phyloP scores from a whole-genome alignment of 1,284 basidiomycete species.

The Ustilago vetiveriae region DNA sequence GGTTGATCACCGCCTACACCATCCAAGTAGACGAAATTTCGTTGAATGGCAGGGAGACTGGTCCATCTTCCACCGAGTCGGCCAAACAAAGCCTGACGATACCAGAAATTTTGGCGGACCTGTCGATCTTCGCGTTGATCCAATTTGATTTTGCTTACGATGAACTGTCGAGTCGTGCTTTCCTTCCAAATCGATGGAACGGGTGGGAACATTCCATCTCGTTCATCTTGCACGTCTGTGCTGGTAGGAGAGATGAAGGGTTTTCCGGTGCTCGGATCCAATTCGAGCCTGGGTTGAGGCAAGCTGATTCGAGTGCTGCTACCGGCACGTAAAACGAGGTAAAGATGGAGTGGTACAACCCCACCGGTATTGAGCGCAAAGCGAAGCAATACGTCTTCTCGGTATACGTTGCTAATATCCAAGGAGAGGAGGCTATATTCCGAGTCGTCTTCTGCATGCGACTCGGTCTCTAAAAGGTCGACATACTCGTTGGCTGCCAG shows the following conservation, averaged over 20 bases:
- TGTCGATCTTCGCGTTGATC: constrained; percentile 73
- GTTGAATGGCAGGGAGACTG: constrained; percentile 62
- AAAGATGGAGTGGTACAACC: constrained; percentile 18
- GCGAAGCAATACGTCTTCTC: constrained; percentile 82
- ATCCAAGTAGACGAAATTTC: not conserved
- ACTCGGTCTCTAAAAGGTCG: not conserved
- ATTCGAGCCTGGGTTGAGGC: constrained; percentile 69
- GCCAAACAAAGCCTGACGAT: constrained; percentile 82
- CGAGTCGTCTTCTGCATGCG: constrained; percentile 13
- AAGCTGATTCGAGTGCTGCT: constrained; percentile 54
- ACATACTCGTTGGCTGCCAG: not conserved
- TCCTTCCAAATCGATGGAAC: constrained; percentile 77
- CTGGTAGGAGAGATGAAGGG: constrained; percentile 4
- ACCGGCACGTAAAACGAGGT: constrained; percentile 17
- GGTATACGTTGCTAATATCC: constrained; percentile 87
- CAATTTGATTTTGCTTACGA: constrained; percentile 79
- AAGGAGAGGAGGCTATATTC: constrained; percentile 83
- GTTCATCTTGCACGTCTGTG: constrained; percentile 71
- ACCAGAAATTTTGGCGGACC: constrained; percentile 89
- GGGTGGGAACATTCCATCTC: constrained; percentile 72
- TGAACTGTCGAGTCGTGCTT: constrained; percentile 81
- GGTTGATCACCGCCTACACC: not conserved
- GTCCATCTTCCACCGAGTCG: constrained; percentile 79
- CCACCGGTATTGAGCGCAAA: constrained; percentile 73
- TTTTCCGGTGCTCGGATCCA: constrained; percentile 63